Evolutionary conservation across 495 filamentous ascomycete species (phyloP), one percentile per base, ranked within the genome.

Genomic region (Endocarpon pusillum): DNA sequence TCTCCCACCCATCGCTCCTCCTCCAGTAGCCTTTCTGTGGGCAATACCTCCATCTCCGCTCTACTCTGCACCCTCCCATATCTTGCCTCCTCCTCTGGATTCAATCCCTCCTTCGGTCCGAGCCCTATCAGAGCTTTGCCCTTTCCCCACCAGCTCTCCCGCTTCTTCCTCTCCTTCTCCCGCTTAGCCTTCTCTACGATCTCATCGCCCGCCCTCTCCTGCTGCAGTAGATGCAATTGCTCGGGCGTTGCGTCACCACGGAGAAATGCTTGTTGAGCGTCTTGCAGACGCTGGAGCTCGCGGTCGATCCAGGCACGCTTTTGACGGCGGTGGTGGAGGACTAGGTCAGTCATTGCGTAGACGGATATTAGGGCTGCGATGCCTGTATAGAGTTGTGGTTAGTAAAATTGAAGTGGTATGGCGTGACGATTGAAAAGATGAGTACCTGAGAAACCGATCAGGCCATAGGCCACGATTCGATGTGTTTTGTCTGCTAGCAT

Each of bases 321-420:
- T 53, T 76, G 71, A 30, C 65, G 62, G 25, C 81, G 77, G 61
- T 94, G 94, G 60, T 87, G 80, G 27, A 81, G 52, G 19, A 89
- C 71, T 71, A 97, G 80, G 54, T 93, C 86, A 47, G 68, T 67
- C 34, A 85, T 66, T 4, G 87, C 78, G 59, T 84, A 89, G 36
- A 74, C 63, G 15, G 81, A 82, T 23, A 87, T 67, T 34, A 75
- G 67, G 42, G 67, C 73, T 41, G 73, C 71, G 43, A 93, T 49
- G 34, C 73, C 84, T 87, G 37, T 3, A 25, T 33, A 17, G 8
- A 21, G 14, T 20, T 21, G 12, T 33, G 20, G 11, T 16, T 9
- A 15, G 26, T 35, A 16, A 34, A 37, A 21, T 29, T 4, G 15
- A 15, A 23, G 19, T 18, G 33, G 3, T 3, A 15, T 17, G 27